Evolutionary conservation across 257 asterid genomes (phyloP).

Genomic region (Parsonsia alboflavescens): DNA sequence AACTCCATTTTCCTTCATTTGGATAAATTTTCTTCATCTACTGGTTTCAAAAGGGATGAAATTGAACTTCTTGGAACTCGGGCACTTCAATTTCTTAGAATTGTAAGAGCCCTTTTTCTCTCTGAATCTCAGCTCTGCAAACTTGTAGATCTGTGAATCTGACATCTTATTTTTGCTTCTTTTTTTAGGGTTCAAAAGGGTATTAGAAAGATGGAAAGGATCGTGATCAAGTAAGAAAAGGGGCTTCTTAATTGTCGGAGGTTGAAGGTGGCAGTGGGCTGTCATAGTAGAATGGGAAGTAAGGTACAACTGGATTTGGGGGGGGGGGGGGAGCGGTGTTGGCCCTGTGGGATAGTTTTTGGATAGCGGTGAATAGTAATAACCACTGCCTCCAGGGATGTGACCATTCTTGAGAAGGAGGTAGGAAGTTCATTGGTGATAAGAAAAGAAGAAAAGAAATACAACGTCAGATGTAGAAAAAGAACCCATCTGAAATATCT

Average conservation of each 20-base stretch:
- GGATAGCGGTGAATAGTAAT: slow-evolving; percentile 43
- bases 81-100: slow-evolving; percentile 8
- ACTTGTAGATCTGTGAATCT: slow-evolving; percentile 55
- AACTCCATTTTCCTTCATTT: slow-evolving; percentile 13
- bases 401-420: slow-evolving; percentile 35
- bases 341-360: slow-evolving; percentile 46
- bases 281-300: slow-evolving; percentile 68
- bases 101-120: slow-evolving; percentile 3
- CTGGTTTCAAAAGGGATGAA: slow-evolving; percentile 5
- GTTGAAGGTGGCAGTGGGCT: slow-evolving; percentile 54
- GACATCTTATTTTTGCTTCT: slow-evolving; percentile 33
- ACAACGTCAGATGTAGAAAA: slow-evolving; percentile 57
- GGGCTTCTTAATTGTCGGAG: slow-evolving; percentile 15
- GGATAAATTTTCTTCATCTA: not conserved
- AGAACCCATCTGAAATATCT: slow-evolving; percentile 65
- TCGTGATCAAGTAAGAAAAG: slow-evolving; percentile 18
- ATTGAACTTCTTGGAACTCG: slow-evolving; percentile 7
- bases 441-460: slow-evolving; percentile 53
- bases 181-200: slow-evolving; percentile 13
- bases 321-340: slow-evolving; percentile 95
- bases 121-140: slow-evolving; percentile 16
- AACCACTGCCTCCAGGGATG: slow-evolving; percentile 18
- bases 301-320: slow-evolving; percentile 87
- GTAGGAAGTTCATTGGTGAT: slow-evolving; percentile 35
- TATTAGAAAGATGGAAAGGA: slow-evolving; percentile 15